Evolutionary conservation across 2,329 filamentous ascomycete genomes (phyloP), one percentile per base, ranked within the genome.

Genomic region (Alternaria incomplexa): DNA sequence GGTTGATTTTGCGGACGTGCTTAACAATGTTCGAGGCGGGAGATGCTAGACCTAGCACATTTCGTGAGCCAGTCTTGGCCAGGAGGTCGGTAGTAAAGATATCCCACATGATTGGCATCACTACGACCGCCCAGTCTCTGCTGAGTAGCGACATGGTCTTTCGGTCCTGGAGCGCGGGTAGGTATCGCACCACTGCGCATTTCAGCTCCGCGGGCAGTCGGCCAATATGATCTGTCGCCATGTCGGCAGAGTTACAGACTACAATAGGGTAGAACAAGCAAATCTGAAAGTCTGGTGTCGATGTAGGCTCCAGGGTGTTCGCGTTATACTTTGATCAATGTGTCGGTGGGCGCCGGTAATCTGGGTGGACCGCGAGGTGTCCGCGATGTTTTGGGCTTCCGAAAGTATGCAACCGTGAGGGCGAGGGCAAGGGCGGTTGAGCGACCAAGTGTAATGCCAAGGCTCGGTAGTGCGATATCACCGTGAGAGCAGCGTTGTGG

Each of bases 211-310:
- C 20, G 22, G 44, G 44, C 12, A 46, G 44, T 22, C 20, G 20
- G 13, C 20, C 22, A 15, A 46, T 15, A 1, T 23, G 12, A 23
- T 46, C 20, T 17, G 36, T 40, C 44, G 20, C 43, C 43, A 45
- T 45, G 43, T 36, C 32, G n/a, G n/a, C n/a, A n/a, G n/a, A n/a
- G n/a, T n/a, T 36, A 15, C 32, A 36, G 32, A 36, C 32, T 36
- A 10, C 7, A 36, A 0, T n/a, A 5, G 0, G 32, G 1, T n/a
- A 0, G 7, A n/a, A 36, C 15, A 36, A 36, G 32, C 1, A n/a
- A n/a, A n/a, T n/a, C 32, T 36, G 32, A 36, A 0, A 1, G 0
- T 36, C 32, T 0, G 13, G 32, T 1, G 32, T 36, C 32, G 1
- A 36, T 36, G 15, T 36, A 9, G 32, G 32, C 32, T 36, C 13